Conservation (phyloP, 352 stramenopile species). For the Pythium monospermum region DNA sequence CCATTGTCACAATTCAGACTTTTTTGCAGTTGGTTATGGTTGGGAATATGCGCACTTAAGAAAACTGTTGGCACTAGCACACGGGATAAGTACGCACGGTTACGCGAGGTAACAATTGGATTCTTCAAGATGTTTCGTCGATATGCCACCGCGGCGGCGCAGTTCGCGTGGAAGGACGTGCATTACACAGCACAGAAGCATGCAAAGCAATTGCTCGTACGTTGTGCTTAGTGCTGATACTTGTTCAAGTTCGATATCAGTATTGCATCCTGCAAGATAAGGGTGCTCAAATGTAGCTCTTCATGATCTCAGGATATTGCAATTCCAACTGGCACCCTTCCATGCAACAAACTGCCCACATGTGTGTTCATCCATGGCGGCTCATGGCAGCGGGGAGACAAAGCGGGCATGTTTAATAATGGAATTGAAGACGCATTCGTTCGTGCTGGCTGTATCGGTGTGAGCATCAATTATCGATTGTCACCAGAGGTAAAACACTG, state of each 20-base stretch:
- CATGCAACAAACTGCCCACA: slow-evolving; percentile 37
- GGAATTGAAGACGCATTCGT: slow-evolving; percentile 62
- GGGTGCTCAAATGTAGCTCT: neutral
- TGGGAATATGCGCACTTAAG: slow-evolving; percentile 1
- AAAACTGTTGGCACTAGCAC: neutral
- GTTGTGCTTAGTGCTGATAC: neutral
- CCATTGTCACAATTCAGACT: slow-evolving; percentile 24
- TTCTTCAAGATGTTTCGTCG: slow-evolving; percentile 15
- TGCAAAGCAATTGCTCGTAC: slow-evolving; percentile 42
- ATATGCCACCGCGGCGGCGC: slow-evolving; percentile 22
- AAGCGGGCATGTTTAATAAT: slow-evolving; percentile 54
- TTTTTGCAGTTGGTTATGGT: too few species aligned
- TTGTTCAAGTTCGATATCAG: neutral
- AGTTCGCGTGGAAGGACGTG: slow-evolving; percentile 68
- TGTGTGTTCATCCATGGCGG: slow-evolving; percentile 83
- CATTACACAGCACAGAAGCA: slow-evolving; percentile 42
- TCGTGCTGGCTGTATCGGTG: slow-evolving; percentile 41
- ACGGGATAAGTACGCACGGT: too few species aligned
- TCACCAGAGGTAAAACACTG: slow-evolving; percentile 77
- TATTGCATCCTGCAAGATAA: neutral
- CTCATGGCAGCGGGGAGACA: slow-evolving; percentile 82
- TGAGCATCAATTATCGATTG: slow-evolving; percentile 79
- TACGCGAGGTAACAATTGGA: too few species aligned
- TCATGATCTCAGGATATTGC: slow-evolving; percentile 46
- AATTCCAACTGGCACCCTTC: slow-evolving; percentile 30